A percentile compares a stretch with the other conserved stretches of the same genome.
Evolutionary conservation across 768 basidiomycete species (phyloP).

Genomic region (Filobasidium floriforme): DNA sequence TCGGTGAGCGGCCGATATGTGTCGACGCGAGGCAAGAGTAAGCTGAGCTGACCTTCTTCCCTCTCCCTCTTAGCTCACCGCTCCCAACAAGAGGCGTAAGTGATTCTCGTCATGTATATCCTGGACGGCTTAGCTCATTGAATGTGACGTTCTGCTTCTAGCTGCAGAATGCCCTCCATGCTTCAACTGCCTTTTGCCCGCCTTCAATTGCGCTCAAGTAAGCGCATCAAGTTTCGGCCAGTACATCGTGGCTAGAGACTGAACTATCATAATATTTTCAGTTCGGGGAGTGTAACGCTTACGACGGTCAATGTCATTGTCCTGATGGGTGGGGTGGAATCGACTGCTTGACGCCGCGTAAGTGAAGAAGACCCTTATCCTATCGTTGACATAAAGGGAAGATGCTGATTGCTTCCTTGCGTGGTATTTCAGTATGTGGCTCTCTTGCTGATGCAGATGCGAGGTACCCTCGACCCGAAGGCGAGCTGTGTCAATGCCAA

Average conservation of each 20-base stretch:
- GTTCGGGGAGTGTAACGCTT: conserved; percentile 79
- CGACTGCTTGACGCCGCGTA: conserved; percentile 86
- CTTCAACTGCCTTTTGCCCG: conserved; percentile 92
- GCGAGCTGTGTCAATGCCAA: conserved; percentile 73
- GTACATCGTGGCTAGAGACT: background rate
- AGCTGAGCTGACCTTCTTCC: too few species aligned
- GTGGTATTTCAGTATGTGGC: conserved; percentile 65
- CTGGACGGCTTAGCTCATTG: background rate
- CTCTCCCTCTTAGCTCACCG: too few species aligned
- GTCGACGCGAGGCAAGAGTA: too few species aligned
- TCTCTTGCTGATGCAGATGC: conserved; percentile 84
- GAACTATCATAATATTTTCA: conserved; percentile 11
- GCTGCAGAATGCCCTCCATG: conserved; percentile 52
- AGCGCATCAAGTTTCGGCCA: background rate
- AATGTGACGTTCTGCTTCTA: background rate
- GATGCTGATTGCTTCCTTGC: background rate
- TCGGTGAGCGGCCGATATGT: background rate
- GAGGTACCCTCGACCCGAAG: conserved; percentile 68
- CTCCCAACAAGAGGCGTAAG: background rate
- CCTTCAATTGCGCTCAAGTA: conserved; percentile 78
- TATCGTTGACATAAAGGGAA: background rate
- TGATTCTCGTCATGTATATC: background rate
- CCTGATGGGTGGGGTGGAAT: conserved; percentile 96
- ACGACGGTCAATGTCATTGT: conserved; percentile 92
- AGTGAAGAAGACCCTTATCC: conserved; percentile 39